These are phyloP conservation scores for Thymus mandschuricus DNA, from an alignment of 257 asterid genomes.

Conservation along the genomic window DNA sequence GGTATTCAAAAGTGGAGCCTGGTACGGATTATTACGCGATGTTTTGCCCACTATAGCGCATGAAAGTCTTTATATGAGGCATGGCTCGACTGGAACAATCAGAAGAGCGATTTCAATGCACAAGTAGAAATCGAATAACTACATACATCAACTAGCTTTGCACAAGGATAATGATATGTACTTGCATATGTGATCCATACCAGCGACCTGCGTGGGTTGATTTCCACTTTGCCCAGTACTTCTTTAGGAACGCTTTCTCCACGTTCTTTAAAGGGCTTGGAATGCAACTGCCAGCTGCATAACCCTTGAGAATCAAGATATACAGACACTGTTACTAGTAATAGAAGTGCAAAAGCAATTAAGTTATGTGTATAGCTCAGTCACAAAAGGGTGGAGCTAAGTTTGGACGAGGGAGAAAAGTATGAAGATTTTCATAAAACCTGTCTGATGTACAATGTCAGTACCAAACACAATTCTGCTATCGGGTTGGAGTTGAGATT, in stretches of 20 bases:
- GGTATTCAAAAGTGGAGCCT: conserved; percentile 17
- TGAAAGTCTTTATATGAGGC: conserved; percentile 97
- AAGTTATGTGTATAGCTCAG: not conserved
- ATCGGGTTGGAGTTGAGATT: conserved; percentile 8
- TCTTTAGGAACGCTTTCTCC: conserved; percentile 83
- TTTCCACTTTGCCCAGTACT: conserved; percentile 96
- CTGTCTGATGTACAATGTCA: not conserved
- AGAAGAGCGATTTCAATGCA: conserved; percentile 26
- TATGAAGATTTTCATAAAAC: not conserved
- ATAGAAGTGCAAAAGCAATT: conserved; percentile 20
- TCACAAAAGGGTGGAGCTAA: not conserved
- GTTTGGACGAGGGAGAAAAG: not conserved
- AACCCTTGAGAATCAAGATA: conserved; percentile 65
- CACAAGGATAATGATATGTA: conserved; percentile 13
- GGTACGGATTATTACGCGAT: conserved; percentile 68
- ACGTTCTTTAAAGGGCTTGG: conserved; percentile 95
- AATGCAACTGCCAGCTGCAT: conserved; percentile 88
- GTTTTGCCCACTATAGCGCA: conserved; percentile 87
- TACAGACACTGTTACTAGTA: conserved; percentile 10
- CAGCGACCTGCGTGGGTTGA: conserved; percentile 92
- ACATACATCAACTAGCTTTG: conserved; percentile 1
- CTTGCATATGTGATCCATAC: conserved; percentile 40
- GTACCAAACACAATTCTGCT: too few species aligned
- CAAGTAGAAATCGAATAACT: conserved; percentile 2
- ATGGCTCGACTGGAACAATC: conserved; percentile 78